phyloP scores from a whole-genome alignment of 805 yeast species.

The Wickerhamomyces pijperi region DNA sequence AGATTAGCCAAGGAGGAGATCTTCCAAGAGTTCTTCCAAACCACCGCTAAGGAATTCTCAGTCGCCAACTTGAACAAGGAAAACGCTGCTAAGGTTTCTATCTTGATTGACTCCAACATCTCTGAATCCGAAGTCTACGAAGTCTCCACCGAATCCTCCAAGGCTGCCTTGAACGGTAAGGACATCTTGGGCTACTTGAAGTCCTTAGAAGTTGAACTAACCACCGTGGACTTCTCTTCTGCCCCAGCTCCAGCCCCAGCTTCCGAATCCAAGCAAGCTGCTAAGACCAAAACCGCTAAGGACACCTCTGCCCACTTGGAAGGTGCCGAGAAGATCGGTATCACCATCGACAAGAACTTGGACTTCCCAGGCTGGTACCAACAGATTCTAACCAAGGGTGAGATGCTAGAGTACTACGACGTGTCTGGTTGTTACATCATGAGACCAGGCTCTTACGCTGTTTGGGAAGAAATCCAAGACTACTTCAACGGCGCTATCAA shows the following conservation, averaged over 20 bases:
- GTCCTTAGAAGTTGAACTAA: constrained; percentile 40
- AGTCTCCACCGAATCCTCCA: constrained; percentile 40
- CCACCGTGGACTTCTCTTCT: constrained; percentile 42
- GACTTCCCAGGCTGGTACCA: constrained; percentile 98
- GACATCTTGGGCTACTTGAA: constrained; percentile 34
- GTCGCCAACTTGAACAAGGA: constrained; percentile 34
- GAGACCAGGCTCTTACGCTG: constrained; percentile 88
- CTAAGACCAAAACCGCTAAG: constrained; percentile 20
- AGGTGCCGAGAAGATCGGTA: constrained; percentile 79
- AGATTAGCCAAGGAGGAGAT: constrained; percentile 79
- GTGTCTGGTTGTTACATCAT: constrained; percentile 97
- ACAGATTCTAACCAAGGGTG: constrained; percentile 92
- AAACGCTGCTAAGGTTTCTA: constrained; percentile 47
- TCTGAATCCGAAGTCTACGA: constrained; percentile 24
- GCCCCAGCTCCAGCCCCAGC: constrained; percentile 22
- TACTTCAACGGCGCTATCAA: constrained; percentile 80
- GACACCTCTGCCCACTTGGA: constrained; percentile 46
- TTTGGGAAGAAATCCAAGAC: constrained; percentile 90
- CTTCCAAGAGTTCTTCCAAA: constrained; percentile 49
- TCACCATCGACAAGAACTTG: constrained; percentile 82
- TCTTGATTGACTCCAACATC: constrained; percentile 46
- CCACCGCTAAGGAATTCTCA: constrained; percentile 50
- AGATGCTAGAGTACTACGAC: constrained; percentile 96
- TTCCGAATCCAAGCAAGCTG: constrained; percentile 14
- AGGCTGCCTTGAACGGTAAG: constrained; percentile 37